Base-by-base conservation (phyloP, 345 rosid species). In the Boechera stricta region DNA sequence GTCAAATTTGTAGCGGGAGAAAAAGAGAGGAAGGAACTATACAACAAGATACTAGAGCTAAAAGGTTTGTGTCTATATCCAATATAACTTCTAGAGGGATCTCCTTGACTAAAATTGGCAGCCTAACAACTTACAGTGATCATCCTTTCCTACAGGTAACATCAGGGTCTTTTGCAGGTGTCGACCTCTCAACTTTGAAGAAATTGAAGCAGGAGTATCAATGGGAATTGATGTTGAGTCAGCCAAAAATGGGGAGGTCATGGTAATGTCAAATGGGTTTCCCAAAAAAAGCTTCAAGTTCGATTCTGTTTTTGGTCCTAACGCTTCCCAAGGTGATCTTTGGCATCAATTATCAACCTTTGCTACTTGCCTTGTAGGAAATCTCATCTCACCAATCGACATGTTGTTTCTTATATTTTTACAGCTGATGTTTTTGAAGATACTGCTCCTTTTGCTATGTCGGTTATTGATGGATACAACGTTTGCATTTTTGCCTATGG, bases 121-220 rank as follows among this genome's bases (percentile, higher is more conserved):
- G 63, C 64, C 53, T 81, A 31, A 62, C 41, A 69, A 31, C 69
- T 63, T 71, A 78, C 77, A 9, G 41, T 54, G 63, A 61, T 57
- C 18, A 31, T 66, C 45, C 32, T 69, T 54, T 61, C 49, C 79
- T 85, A 53, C 93, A 95, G 99, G 99, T 80, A 95, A 95, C 77
- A 95, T 95, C 73, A 86, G 95, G 85, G 98, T 95, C 80, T 89
- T 89, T 83, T 95, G 99, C 84, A 83, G 98, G 69, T 95, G 99
- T 66, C 83, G 99, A 71, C 96, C 98, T 74, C 81, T 95, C 71
- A 89, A 89, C 75, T 42, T 77, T 48, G 91, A 92, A 61, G 98
- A 95, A 82, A 66, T 76, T 69, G 85, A 87, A 21, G 78, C 77
- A 41, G 97, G 91, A 62, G 85, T 84, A 82, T 79, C 88, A 47